phyloP scores from a whole-genome alignment of 148 eudicot species.

The Rhododendron simsii region DNA sequence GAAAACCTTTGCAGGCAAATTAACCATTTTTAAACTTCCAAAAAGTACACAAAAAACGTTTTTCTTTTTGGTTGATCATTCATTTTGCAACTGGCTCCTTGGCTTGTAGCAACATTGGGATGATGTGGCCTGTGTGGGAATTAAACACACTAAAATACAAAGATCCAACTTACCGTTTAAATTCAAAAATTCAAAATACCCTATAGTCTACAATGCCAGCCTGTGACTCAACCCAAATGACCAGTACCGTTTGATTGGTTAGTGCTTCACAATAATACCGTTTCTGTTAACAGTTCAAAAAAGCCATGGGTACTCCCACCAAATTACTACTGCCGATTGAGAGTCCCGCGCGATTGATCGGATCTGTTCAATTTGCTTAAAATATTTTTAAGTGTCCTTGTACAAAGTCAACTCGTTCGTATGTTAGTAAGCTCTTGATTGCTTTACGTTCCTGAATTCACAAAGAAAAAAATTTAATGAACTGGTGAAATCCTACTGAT shows the following conservation, averaged over 20 bases:
- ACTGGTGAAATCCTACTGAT: too few species aligned
- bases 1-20: background rate
- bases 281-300: too few species aligned
- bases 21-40: background rate
- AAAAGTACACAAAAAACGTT: background rate
- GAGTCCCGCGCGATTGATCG: too few species aligned
- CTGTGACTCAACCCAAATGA: background rate
- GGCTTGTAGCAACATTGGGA: background rate
- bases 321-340: too few species aligned
- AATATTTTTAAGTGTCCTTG: too few species aligned
- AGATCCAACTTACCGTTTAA: slow-evolving; percentile 12
- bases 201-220: background rate
- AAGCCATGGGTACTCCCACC: too few species aligned
- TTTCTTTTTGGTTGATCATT: background rate
- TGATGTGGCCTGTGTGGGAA: background rate
- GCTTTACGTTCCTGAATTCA: background rate
- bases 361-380: too few species aligned
- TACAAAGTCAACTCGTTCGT: too few species aligned
- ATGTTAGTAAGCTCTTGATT: too few species aligned
- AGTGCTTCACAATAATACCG: background rate
- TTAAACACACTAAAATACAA: background rate
- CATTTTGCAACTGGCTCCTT: background rate
- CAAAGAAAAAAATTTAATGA: too few species aligned
- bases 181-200: slow-evolving; percentile 23
- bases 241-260: too few species aligned